Conservation (phyloP, 1,284 basidiomycete genomes). For the Cutaneotrichosporon mucoides region DNA sequence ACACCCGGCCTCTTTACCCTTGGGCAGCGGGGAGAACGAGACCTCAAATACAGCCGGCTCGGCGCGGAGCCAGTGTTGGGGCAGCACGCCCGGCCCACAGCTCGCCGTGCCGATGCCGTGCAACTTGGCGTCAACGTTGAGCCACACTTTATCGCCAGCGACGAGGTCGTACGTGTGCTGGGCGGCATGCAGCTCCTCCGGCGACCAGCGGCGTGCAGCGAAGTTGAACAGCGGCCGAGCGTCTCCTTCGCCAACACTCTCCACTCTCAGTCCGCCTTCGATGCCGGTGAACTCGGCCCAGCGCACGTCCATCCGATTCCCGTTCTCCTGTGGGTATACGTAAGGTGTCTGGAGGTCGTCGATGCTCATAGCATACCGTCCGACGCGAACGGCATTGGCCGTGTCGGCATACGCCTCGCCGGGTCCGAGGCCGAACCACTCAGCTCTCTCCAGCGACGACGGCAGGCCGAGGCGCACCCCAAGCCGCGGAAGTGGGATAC, state of each 20-base stretch:
- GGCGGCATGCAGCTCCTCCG: conserved; percentile 15
- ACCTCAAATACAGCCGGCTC: background rate
- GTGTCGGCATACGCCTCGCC: conserved; percentile 19
- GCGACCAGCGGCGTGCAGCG: conserved; percentile 20
- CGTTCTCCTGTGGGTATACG: conserved; percentile 26
- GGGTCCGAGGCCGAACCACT: conserved; percentile 18
- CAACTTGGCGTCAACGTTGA: conserved; percentile 17
- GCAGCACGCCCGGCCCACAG: conserved; percentile 19
- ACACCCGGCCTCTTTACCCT: no score
- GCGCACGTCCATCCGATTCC: conserved; percentile 11
- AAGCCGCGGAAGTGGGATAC: conserved; percentile 13
- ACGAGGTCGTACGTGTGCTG: conserved; percentile 12
- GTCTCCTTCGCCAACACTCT: no score
- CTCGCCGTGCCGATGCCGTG: conserved; percentile 16
- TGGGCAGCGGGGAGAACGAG: background rate
- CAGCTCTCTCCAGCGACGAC: conserved; percentile 1
- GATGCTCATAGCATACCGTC: conserved; percentile 6
- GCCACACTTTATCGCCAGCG: conserved; percentile 15
- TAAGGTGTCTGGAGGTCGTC: conserved; percentile 23
- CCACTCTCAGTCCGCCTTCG: background rate
- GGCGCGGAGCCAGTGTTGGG: conserved; percentile 4
- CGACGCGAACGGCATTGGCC: no score
- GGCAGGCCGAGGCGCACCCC: conserved; percentile 20
- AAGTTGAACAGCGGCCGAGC: conserved; percentile 7
- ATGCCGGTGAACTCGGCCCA: conserved; percentile 10